phyloP scores from a whole-genome alignment of 208 protist genomes.

The Trypanosoma platydactyli region DNA sequence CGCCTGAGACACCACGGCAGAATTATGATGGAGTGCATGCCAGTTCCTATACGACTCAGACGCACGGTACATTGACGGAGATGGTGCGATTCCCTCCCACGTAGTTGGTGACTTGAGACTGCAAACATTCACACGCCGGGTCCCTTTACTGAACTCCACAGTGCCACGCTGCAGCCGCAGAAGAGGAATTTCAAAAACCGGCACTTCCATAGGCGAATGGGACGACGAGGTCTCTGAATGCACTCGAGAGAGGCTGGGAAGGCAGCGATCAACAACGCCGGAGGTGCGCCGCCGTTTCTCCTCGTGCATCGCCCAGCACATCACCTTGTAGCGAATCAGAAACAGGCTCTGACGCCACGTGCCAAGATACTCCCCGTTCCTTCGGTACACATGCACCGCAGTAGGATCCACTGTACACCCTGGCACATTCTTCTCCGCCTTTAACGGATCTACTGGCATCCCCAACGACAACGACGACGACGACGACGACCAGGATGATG shows the following conservation, averaged over 20 bases:
- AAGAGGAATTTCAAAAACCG: constrained; percentile 49
- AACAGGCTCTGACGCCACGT: constrained; percentile 77
- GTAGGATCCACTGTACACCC: constrained; percentile 13
- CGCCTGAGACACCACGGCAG: constrained; percentile 46
- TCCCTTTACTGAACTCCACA: neutral
- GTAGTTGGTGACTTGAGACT: constrained; percentile 42
- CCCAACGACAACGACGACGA: too few species aligned
- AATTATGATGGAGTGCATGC: constrained; percentile 46
- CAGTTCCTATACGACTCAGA: constrained; percentile 45
- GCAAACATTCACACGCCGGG: constrained; percentile 22
- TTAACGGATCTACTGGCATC: too few species aligned
- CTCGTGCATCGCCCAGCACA: constrained; percentile 73
- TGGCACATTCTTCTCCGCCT: too few species aligned
- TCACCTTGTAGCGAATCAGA: constrained; percentile 82
- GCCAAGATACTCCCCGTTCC: constrained; percentile 39
- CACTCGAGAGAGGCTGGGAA: neutral
- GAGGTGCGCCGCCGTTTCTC: constrained; percentile 40
- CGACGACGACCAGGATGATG: neutral
- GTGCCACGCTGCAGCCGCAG: constrained; percentile 51
- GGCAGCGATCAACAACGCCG: constrained; percentile 7
- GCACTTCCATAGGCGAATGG: constrained; percentile 32
- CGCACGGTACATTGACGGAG: constrained; percentile 36
- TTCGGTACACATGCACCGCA: constrained; percentile 23
- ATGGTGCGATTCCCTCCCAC: constrained; percentile 65
- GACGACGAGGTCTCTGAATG: neutral